phyloP scores from a whole-genome alignment of 768 basidiomycete species.

The Mycena amicta region DNA sequence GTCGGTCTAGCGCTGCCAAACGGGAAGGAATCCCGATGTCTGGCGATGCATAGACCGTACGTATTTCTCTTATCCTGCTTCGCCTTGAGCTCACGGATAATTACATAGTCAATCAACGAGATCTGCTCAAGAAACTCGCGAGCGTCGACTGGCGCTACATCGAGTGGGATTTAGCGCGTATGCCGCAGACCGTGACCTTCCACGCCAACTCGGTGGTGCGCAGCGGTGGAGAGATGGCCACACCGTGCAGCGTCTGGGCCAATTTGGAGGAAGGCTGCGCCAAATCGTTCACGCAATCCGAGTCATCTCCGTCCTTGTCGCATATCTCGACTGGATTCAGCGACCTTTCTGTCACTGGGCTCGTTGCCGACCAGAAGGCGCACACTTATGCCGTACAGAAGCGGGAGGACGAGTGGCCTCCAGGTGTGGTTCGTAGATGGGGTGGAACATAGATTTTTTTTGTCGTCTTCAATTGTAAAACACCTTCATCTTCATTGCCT shows the following conservation, averaged over 20 bases:
- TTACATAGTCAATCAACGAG: neutral
- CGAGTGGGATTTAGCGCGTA: neutral
- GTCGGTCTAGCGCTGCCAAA: neutral
- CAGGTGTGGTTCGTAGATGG: neutral
- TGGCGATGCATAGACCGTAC: neutral
- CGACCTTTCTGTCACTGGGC: neutral
- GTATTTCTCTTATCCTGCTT: neutral
- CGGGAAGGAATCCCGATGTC: neutral
- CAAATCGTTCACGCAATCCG: neutral
- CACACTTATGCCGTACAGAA: neutral
- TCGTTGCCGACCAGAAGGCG: neutral
- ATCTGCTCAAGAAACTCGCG: neutral
- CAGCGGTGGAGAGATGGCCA: neutral
- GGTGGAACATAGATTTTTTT: neutral
- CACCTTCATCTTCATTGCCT: too few relatives aligned
- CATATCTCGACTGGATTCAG: neutral
- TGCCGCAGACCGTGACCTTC: neutral
- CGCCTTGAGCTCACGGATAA: too few relatives aligned
- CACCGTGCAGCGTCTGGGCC: neutral
- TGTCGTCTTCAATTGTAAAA: neutral
- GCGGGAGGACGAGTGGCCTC: neutral
- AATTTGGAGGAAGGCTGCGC: conserved; percentile 1
- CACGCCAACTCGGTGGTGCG: neutral
- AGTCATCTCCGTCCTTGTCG: neutral
- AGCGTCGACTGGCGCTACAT: conserved; percentile 1